Conservation (phyloP, 2,329 filamentous ascomycete genomes). For the Sarocladiaceae sp. region DNA sequence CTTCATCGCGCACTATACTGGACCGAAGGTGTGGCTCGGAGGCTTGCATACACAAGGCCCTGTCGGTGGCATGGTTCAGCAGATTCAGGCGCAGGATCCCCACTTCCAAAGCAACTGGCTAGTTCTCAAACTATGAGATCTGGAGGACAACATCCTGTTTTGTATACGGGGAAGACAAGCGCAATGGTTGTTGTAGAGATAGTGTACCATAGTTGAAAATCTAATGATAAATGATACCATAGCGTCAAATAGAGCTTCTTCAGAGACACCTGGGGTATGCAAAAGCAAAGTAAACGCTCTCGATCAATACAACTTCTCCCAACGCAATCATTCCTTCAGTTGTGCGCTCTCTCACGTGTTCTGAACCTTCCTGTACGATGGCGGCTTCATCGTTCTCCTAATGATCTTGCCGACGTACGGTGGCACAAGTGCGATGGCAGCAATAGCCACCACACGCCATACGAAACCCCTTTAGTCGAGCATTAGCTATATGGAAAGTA, state of each 20-base stretch:
- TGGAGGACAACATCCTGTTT: no score
- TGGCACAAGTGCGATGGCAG: constrained; percentile 75
- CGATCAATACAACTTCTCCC: constrained; percentile 1
- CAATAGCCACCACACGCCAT: constrained; percentile 82
- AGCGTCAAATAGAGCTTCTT: not conserved
- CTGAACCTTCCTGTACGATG: constrained; percentile 91
- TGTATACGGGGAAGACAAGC: no score
- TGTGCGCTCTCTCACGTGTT: constrained; percentile 51
- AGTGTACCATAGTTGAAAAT: constrained; percentile 7
- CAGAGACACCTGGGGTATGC: constrained; percentile 8
- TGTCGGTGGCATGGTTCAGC: constrained; percentile 63
- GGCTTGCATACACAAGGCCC: constrained; percentile 73
- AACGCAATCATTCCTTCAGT: no score
- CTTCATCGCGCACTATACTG: constrained; percentile 77
- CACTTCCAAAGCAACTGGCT: constrained; percentile 40
- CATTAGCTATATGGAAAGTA: not conserved
- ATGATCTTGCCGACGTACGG: constrained; percentile 86
- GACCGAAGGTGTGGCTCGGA: constrained; percentile 69
- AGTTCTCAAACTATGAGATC: constrained; percentile 49
- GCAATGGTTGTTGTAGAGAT: not conserved
- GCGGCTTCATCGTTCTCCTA: constrained; percentile 79
- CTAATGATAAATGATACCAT: not conserved
- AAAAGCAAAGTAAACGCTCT: not conserved
- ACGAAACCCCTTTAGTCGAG: constrained; percentile 63
- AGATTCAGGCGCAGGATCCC: constrained; percentile 46